Percentiles rank a stretch among this genome's conserved stretches.
These are phyloP conservation scores for Ministeria vibrans DNA, from an alignment of 78 protist genomes.

Conservation along the genomic window DNA sequence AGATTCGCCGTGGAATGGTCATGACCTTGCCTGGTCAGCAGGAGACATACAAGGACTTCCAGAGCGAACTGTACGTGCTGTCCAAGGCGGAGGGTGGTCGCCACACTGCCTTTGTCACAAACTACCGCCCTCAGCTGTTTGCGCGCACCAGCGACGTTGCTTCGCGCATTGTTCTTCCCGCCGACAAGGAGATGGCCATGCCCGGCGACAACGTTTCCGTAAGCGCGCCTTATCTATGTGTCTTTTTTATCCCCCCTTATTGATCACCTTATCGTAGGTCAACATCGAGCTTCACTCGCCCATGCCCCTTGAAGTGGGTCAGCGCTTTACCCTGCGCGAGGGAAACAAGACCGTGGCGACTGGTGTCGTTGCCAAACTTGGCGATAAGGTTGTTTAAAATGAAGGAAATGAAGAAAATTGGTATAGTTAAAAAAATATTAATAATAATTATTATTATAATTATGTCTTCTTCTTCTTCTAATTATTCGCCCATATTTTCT, in stretches of 20 bases:
- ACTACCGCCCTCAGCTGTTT: slow-evolving; percentile 86
- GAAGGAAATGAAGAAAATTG: neutral
- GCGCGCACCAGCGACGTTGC: slow-evolving; percentile 90
- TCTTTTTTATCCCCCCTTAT: no score
- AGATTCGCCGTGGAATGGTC: no score
- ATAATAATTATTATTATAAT: no score
- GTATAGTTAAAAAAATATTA: neutral
- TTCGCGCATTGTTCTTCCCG: slow-evolving; percentile 68
- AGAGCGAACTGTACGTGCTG: slow-evolving; percentile 85
- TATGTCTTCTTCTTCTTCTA: neutral
- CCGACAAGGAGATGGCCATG: slow-evolving; percentile 78
- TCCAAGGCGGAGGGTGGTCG: slow-evolving; percentile 93
- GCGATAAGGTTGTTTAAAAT: neutral
- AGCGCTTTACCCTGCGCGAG: slow-evolving; percentile 93
- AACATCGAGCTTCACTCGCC: slow-evolving; percentile 65
- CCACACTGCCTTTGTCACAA: slow-evolving; percentile 79
- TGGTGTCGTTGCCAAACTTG: slow-evolving; percentile 79
- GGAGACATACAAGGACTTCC: slow-evolving; percentile 66
- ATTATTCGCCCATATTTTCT: no score
- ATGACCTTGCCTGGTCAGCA: slow-evolving; percentile 65
- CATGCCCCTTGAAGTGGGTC: slow-evolving; percentile 66
- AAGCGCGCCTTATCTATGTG: neutral
- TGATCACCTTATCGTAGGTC: no score
- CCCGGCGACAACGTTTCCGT: slow-evolving; percentile 87
- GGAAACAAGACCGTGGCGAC: slow-evolving; percentile 92